Evolutionary conservation across 23 red algal genomes (phyloP).

Genomic region (Gracilaria caudata): DNA sequence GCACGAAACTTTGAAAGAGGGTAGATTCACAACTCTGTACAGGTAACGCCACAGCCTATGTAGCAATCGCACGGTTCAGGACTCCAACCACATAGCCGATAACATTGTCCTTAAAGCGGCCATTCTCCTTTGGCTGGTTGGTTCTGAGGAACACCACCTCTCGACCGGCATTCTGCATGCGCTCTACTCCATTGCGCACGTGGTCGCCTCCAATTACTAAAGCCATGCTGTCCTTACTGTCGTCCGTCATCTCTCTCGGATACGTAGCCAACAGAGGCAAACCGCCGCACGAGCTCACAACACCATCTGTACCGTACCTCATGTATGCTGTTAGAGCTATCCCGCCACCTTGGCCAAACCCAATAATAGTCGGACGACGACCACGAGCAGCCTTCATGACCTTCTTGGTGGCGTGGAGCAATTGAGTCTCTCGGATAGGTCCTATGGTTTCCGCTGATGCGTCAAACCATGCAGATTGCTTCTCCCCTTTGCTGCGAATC

Average conservation of each 20-base stretch:
- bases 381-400: constrained; percentile 13
- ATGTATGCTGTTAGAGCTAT: constrained; percentile 33
- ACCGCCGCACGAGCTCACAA: constrained; percentile 21
- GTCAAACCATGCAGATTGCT: constrained; percentile 7
- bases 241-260: constrained; percentile 16
- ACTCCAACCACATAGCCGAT: constrained; percentile 29
- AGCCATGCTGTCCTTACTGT: constrained; percentile 20
- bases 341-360: constrained; percentile 20
- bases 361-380: constrained; percentile 21
- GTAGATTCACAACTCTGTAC: not conserved
- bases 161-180: not conserved
- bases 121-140: constrained; percentile 22
- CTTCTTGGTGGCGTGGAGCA: constrained; percentile 6
- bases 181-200: not conserved
- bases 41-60: not conserved
- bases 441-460: not conserved
- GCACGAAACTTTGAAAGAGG: not conserved
- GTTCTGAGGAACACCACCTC: constrained; percentile 23
- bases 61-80: constrained; percentile 28
- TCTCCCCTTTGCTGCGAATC: not conserved
- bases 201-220: constrained; percentile 23
- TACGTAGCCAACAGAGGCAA: not conserved
- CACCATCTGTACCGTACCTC: constrained; percentile 25
- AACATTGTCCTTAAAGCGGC: constrained; percentile 28
- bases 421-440: not conserved